phyloP scores from a whole-genome alignment of 2,329 filamentous ascomycete genomes.

The Sarocladium brachiariae region DNA sequence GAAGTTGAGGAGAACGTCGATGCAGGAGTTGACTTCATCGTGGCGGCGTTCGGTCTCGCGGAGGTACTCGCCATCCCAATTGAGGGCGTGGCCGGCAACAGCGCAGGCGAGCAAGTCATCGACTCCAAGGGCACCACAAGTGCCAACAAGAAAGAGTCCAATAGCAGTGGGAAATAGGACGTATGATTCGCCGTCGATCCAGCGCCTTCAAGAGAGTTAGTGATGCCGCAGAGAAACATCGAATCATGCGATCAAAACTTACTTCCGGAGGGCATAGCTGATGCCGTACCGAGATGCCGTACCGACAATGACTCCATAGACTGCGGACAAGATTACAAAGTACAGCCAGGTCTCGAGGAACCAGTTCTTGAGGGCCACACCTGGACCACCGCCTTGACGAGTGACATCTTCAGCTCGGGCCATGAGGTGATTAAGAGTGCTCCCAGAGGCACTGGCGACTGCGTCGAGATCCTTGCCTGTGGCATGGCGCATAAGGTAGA shows the following conservation, averaged over 20 bases:
- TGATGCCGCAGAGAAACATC: not conserved
- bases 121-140: slow-evolving; percentile 49
- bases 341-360: slow-evolving; percentile 54
- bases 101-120: slow-evolving; percentile 57
- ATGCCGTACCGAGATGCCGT: slow-evolving; percentile 40
- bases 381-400: slow-evolving; percentile 43
- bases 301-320: slow-evolving; percentile 46
- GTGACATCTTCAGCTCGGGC: slow-evolving; percentile 33
- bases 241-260: slow-evolving; percentile 7
- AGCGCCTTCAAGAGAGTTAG: slow-evolving; percentile 21
- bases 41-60: slow-evolving; percentile 47
- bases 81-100: slow-evolving; percentile 50
- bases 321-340: slow-evolving; percentile 45
- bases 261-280: slow-evolving; percentile 32
- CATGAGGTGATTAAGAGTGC: slow-evolving; percentile 10
- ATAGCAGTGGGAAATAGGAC: slow-evolving; percentile 44
- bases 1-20: slow-evolving; percentile 54
- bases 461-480: slow-evolving; percentile 18
- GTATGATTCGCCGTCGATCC: slow-evolving; percentile 50
- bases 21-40: slow-evolving; percentile 52
- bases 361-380: slow-evolving; percentile 49
- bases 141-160: slow-evolving; percentile 50
- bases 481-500: slow-evolving; percentile 49
- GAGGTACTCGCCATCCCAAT: slow-evolving; percentile 57
- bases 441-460: not conserved